Evolutionary conservation across 345 rosid species (phyloP).

Genomic region (Eucalyptus guilfoylei): DNA sequence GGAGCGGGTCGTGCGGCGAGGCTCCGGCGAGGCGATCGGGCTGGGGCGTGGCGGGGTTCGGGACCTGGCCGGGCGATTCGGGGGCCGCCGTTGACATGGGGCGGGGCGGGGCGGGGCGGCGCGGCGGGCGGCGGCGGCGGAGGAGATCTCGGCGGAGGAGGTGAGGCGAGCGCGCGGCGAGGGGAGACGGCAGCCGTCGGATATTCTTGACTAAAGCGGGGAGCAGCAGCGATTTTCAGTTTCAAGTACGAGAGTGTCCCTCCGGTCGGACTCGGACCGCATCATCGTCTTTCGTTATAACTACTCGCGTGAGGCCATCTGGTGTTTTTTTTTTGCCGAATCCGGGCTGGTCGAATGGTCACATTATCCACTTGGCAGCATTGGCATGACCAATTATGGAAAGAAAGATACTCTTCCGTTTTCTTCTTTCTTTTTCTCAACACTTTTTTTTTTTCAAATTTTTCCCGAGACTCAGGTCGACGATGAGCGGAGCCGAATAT

Average conservation of each 20-base stretch:
- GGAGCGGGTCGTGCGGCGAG: slow-evolving; percentile 28
- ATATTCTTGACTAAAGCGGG: neutral
- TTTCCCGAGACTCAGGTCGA: accelerated
- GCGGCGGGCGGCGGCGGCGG: neutral
- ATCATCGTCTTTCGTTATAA: neutral
- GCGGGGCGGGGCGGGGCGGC: neutral
- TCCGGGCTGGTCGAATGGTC: neutral
- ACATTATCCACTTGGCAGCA: neutral
- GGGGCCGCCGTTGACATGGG: neutral
- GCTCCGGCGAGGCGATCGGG: neutral
- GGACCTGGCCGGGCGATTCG: neutral
- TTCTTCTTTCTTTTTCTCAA: neutral
- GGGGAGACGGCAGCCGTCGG: neutral
- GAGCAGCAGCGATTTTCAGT: neutral
- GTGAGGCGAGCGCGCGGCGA: neutral
- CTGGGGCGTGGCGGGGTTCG: neutral
- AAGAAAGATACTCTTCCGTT: neutral
- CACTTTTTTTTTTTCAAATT: neutral
- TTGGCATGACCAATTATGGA: neutral
- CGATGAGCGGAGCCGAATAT: accelerated
- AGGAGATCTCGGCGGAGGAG: neutral
- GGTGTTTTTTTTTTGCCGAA: neutral
- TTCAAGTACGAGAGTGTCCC: neutral
- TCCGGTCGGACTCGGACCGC: neutral
- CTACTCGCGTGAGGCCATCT: neutral